These are phyloP conservation scores for Serpula lacrymans DNA, from an alignment of 768 basidiomycete species.

Conservation along the genomic window DNA sequence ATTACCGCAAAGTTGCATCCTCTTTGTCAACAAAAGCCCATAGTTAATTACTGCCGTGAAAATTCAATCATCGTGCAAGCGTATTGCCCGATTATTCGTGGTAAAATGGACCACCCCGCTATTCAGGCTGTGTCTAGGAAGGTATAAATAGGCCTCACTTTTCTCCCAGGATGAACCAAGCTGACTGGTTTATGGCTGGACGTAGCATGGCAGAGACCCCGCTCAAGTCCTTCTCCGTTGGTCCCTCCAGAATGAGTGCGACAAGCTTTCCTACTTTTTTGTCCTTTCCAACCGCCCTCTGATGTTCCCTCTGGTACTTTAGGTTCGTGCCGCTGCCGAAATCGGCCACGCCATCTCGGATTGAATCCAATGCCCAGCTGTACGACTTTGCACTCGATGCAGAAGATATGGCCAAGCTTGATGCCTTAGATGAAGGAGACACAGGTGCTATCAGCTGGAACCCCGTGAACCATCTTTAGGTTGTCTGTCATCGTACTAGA, in stretches of 20 bases:
- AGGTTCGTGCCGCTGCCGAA: constrained; percentile 86
- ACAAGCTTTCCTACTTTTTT: too few species aligned
- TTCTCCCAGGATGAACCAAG: not conserved
- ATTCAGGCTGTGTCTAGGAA: constrained; percentile 56
- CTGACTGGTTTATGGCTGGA: not conserved
- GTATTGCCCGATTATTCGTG: constrained; percentile 73
- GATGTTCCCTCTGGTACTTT: not conserved
- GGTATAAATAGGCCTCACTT: constrained; percentile 31
- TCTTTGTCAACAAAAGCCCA: constrained; percentile 74
- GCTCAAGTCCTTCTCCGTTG: constrained; percentile 87
- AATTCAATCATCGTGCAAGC: constrained; percentile 66
- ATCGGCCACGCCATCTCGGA: constrained; percentile 65
- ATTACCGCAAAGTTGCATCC: constrained; percentile 62
- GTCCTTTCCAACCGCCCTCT: not conserved
- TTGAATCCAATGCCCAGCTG: constrained; percentile 68
- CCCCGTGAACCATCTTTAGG: too few species aligned
- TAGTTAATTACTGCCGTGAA: constrained; percentile 68
- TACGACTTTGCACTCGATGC: constrained; percentile 69
- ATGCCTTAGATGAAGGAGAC: constrained; percentile 69
- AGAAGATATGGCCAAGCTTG: constrained; percentile 64
- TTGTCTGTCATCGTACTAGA: too few species aligned
- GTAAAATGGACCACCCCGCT: constrained; percentile 50
- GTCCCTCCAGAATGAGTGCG: constrained; percentile 83
- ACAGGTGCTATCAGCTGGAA: constrained; percentile 83
- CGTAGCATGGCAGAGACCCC: constrained; percentile 54